phyloP scores from a whole-genome alignment of 306 rosid species.

The Castanopsis chinensis region DNA sequence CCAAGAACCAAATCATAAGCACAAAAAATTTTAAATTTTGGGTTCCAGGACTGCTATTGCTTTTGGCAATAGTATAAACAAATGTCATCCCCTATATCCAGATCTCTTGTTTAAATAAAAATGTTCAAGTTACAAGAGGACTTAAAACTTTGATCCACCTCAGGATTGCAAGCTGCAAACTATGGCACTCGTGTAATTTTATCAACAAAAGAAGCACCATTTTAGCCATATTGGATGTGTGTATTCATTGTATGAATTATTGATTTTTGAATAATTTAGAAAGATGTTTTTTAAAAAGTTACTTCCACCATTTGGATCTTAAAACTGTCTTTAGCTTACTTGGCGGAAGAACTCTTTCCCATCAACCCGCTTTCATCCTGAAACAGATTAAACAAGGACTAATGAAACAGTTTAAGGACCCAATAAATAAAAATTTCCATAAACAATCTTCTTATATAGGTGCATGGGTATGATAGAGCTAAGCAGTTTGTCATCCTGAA shows the following conservation, averaged over 20 bases:
- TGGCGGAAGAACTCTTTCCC: slow-evolving; percentile 97
- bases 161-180: not conserved
- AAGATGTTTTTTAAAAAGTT: no score
- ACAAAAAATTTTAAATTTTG: not conserved
- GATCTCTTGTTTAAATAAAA: not conserved
- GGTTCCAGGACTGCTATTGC: not conserved
- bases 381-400: slow-evolving; percentile 17
- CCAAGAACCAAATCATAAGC: not conserved
- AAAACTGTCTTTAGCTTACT: slow-evolving; percentile 64
- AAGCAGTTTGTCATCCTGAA: slow-evolving; percentile 55
- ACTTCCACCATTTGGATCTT: no score
- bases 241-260: not conserved
- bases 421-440: not conserved
- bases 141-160: not conserved
- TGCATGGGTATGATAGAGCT: slow-evolving; percentile 21
- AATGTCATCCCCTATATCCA: not conserved
- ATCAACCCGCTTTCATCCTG: slow-evolving; percentile 80
- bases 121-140: not conserved
- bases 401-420: not conserved
- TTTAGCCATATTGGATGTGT: not conserved
- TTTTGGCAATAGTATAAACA: not conserved
- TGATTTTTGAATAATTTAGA: not conserved
- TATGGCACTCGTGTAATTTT: not conserved
- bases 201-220: not conserved
- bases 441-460: slow-evolving; percentile 5